Evolutionary conservation across 345 rosid genomes (phyloP), one percentile per base, ranked within the genome.

Genomic region (Nephelium lappaceum): DNA sequence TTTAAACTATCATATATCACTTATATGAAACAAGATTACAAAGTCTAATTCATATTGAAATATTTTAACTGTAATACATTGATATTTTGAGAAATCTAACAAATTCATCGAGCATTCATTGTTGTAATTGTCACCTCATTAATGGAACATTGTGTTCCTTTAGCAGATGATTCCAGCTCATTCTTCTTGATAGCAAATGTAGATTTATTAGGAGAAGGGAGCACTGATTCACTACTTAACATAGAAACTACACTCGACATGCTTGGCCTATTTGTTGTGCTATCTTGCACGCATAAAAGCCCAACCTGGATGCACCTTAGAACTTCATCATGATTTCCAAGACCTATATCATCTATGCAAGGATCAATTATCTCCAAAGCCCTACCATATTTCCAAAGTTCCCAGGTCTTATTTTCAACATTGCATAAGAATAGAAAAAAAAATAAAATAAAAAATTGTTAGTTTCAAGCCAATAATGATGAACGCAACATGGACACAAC

Each of bases 251-350:
- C 75, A 11, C 68, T 15, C 6, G 69, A 61, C 68, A 78, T 78
- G 11, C 67, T 78, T 71, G 81, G 81, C 36, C 81, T 78, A 14
- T 61, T 74, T 4, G 2, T 57, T 45, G 64, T n/a, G 8, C 25
- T 23, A 15, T 61, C 8, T 21, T 74, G 77, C 42, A 71, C 55
- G 60, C 81, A 63, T 47, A 71, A 71, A 14, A 78, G 24, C 8
- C 76, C 76, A 11, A 71, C 62, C 18, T 78, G 81, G n/a, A 71
- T 71, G 51, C 64, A 63, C 27, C 81, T 61, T 27, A 27, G 31
- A 27, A 27, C 8, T 31, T 5, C 27, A 63, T n/a, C 38, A n/a
- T 62, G 58, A 15, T 27, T 16, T n/a, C 3, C 47, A 18, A 74
- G 49, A 62, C 57, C 12, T 12, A 58, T 15, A 6, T 43, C 81